Evolutionary conservation across 306 rosid genomes (phyloP).

Genomic region (Alnus glutinosa): DNA sequence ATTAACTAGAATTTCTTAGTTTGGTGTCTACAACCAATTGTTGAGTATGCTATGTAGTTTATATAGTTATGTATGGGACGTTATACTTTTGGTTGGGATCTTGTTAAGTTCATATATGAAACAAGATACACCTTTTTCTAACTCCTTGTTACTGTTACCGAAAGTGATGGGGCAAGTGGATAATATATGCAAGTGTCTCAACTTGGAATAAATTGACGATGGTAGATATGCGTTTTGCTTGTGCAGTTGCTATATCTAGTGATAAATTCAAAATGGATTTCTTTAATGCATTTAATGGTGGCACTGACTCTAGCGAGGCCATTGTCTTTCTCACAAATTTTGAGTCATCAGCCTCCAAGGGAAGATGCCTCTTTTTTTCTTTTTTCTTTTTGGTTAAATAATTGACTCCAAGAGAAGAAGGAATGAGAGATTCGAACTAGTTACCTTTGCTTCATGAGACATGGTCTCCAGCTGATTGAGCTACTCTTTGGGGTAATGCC

Average conservation of each 20-base stretch:
- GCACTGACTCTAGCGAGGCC: background rate
- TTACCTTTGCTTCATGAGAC: too few relatives aligned
- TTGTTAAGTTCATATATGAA: background rate
- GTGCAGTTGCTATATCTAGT: background rate
- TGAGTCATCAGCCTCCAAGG: too few relatives aligned
- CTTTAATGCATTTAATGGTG: background rate
- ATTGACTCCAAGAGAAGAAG: too few relatives aligned
- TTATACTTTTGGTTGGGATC: background rate
- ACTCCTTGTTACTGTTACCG: background rate
- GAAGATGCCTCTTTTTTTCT: too few relatives aligned
- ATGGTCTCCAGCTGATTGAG: too few relatives aligned
- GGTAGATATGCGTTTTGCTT: background rate
- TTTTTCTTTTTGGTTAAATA: too few relatives aligned
- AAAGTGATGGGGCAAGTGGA: background rate
- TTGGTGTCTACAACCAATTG: background rate
- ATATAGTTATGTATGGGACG: background rate
- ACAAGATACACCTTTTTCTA: background rate
- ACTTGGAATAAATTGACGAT: background rate
- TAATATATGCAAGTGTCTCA: background rate
- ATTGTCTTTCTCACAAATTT: background rate
- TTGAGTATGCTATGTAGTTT: background rate
- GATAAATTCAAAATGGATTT: background rate
- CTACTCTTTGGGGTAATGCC: too few relatives aligned
- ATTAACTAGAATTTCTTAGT: background rate
- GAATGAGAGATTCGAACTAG: too few relatives aligned